phyloP scores from a whole-genome alignment of 176 grass and related monocot genomes.

The Aechmea fasciata region DNA sequence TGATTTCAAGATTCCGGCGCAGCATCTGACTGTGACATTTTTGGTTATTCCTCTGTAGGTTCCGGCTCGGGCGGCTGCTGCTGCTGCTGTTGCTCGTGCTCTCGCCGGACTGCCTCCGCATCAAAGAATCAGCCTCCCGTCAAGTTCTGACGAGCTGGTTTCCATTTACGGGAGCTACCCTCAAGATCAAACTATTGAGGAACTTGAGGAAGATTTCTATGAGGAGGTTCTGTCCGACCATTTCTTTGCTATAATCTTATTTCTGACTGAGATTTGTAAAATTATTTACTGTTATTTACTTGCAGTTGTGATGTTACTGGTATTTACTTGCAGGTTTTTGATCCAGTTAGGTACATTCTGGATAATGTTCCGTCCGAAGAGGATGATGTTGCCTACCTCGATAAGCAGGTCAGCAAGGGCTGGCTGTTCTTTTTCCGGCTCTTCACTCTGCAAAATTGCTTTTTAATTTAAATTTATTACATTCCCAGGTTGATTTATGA shows the following conservation, averaged over 20 bases:
- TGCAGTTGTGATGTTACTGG: conserved; percentile 44
- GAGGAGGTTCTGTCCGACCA: conserved; percentile 43
- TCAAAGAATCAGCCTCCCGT: conserved; percentile 59
- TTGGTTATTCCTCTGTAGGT: conserved; percentile 37
- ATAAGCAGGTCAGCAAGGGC: conserved; percentile 62
- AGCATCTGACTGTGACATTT: too few species aligned
- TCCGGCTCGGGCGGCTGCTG: conserved; percentile 83
- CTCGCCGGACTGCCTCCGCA: conserved; percentile 70
- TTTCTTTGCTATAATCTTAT: background rate
- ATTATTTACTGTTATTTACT: conserved; percentile 12
- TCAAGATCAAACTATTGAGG: conserved; percentile 45
- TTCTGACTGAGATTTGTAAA: background rate
- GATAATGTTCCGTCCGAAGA: conserved; percentile 63
- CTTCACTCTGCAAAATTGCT: background rate
- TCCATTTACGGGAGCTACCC: conserved; percentile 66
- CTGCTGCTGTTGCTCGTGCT: conserved; percentile 61
- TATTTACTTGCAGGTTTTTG: conserved; percentile 60
- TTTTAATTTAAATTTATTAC: background rate
- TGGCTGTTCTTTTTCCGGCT: conserved; percentile 2
- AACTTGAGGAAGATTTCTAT: conserved; percentile 88
- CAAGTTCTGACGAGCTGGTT: conserved; percentile 61
- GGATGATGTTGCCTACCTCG: conserved; percentile 61
- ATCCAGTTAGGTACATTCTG: conserved; percentile 82
- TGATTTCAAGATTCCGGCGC: too few species aligned
- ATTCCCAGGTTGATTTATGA: background rate